A percentile compares a stretch with the other conserved stretches of the same genome.
Evolutionary conservation across 495 filamentous ascomycete species (phyloP).

Genomic region (Penicillium roqueforti): DNA sequence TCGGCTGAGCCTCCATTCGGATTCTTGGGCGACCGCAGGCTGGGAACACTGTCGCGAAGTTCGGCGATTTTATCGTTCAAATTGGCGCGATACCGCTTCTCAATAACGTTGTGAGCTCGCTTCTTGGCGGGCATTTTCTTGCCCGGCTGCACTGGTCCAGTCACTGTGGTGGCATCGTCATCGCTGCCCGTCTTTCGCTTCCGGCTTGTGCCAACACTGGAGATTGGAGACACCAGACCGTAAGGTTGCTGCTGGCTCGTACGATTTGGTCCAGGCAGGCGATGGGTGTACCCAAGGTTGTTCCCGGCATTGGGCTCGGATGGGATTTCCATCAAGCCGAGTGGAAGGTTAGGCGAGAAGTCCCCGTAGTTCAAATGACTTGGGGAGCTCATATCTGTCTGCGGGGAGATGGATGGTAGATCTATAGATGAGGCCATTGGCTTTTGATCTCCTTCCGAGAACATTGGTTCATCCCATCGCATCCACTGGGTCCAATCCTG

Average conservation of each 20-base stretch:
- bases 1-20: conserved; percentile 59
- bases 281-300: background rate
- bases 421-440: conserved; percentile 23
- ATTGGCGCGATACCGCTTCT: conserved; percentile 94
- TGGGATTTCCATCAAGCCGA: conserved; percentile 33
- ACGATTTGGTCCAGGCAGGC: background rate
- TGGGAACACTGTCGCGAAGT: conserved; percentile 83
- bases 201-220: conserved; percentile 27
- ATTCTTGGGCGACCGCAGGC: conserved; percentile 69
- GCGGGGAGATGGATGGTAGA: conserved; percentile 30
- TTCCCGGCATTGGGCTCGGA: conserved; percentile 18
- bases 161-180: conserved; percentile 36
- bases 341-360: conserved; percentile 35
- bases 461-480: conserved; percentile 46
- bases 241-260: conserved; percentile 10
- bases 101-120: conserved; percentile 95
- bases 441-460: conserved; percentile 25
- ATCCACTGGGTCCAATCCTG: conserved; percentile 51
- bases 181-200: conserved; percentile 45
- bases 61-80: conserved; percentile 95
- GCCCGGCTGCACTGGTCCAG: conserved; percentile 27
- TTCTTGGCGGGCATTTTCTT: conserved; percentile 82
- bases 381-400: conserved; percentile 24
- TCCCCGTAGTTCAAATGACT: conserved; percentile 23
- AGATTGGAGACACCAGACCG: conserved; percentile 32